Base-by-base conservation (phyloP, 1,284 basidiomycete genomes). In the Trametes pubescens region DNA sequence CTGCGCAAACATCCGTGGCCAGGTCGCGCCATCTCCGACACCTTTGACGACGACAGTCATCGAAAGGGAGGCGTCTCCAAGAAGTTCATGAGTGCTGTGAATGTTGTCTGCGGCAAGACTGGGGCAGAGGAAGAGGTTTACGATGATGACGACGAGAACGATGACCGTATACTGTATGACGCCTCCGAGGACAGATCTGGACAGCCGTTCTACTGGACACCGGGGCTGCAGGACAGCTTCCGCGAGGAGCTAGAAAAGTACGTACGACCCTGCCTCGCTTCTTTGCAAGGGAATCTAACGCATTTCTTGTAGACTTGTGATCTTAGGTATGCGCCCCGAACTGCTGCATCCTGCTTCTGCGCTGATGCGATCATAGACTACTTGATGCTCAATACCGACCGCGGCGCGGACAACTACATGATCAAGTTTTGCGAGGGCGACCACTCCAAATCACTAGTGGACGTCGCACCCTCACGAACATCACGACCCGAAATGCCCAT, bases 341-440 rank as follows among this genome's bases (percentile, higher is more conserved):
- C 22, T 16, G 29, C 9, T 26, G 21, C 26, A 14, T 22, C 7
- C 5, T 47, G 8, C n/a, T 16, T 4, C 14, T 22, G 7, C n/a
- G 21, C 47, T 59, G 26, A 58, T 51, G 34, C 48, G 55, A 49
- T 47, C 22, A 8, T 73, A 88, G 94, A 95, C 77, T 95, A 91
- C 77, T 82, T 96, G 51, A 95, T 95, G 92, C 86, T 93, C 61
- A 95, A 95, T 75, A 95, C 94, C 13, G 93, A 92, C 71, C 86
- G 90, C 57, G 91, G 88, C 43, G 88, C 90, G 3, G 93, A 94
- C 80, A 93, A 94, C 75, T 94, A 92, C 76, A 94, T 94, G 92
- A 92, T 94, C 78, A 93, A 92, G 75, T 92, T 88, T 73, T 93
- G 92, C 74, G 89, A 92, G 76, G 88, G 84, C 59, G 86, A 87